A percentile compares a stretch with the other conserved stretches of the same genome.
Evolutionary conservation across 345 rosid genomes (phyloP).

Genomic region (Moricandia moricandioides): DNA sequence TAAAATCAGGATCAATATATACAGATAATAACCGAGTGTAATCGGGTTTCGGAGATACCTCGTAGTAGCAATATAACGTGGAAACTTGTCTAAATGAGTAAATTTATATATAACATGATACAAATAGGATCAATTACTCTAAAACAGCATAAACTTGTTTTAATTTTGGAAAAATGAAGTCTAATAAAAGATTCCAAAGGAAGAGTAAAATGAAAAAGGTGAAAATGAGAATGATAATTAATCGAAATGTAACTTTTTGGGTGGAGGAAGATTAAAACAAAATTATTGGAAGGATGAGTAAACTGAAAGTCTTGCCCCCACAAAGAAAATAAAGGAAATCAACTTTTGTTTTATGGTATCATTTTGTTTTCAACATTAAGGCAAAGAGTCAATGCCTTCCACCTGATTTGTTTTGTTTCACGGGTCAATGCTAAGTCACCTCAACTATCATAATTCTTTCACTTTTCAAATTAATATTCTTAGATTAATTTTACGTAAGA

Average conservation of each 20-base stretch:
- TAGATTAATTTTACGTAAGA: neutral
- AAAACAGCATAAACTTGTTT: neutral
- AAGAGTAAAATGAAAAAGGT: slow-evolving; percentile 34
- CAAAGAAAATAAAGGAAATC: slow-evolving; percentile 27
- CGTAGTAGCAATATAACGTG: neutral
- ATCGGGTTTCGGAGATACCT: neutral
- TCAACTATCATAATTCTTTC: slow-evolving; percentile 28
- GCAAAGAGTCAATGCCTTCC: slow-evolving; percentile 38
- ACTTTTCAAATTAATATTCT: neutral
- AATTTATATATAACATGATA: neutral
- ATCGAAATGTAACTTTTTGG: slow-evolving; percentile 24
- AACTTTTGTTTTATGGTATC: slow-evolving; percentile 37
- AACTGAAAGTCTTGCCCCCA: slow-evolving; percentile 29
- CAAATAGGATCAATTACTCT: neutral
- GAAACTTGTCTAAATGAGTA: neutral
- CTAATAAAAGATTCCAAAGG: neutral
- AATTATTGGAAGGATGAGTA: slow-evolving; percentile 36
- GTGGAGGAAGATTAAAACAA: slow-evolving; percentile 38
- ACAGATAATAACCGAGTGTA: neutral
- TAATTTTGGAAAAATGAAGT: neutral
- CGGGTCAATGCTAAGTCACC: slow-evolving; percentile 39
- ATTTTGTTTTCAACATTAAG: slow-evolving; percentile 43
- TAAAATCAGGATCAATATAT: neutral
- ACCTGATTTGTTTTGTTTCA: slow-evolving; percentile 23
- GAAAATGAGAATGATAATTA: slow-evolving; percentile 26